Base-by-base conservation (phyloP, 2,329 filamentous ascomycete genomes). In the Thelonectria discophora region DNA sequence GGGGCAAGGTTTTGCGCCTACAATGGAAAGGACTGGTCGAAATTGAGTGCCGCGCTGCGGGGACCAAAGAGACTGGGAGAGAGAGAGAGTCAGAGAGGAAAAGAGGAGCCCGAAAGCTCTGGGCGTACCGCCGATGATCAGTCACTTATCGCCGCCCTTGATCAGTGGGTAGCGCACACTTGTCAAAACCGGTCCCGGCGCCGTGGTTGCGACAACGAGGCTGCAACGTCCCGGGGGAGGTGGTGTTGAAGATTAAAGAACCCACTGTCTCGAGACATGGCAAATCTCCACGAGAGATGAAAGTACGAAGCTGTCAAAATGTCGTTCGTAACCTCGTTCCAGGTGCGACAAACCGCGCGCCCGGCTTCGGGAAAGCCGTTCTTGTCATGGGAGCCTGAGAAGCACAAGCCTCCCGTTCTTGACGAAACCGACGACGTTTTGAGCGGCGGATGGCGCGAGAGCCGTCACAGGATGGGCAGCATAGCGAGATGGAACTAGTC, bases 101-200 rank as follows among this genome's bases (percentile, higher is more conserved):
- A 32, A 6, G 20, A 56, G 40, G 50, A 56, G 52, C 53, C 48
- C 21, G 21, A 49, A 49, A 18, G 32, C 32, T 15, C 47, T 61
- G 47, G 52, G 53, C 42, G 43, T 56, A 52, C 52, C 32, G 48
- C 47, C 45, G 57, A 51, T 50, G 37, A 55, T 55, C 47, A 45
- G 30, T 61, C 53, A 57, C 32, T 48, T 57, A 57, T 61, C 53
- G 34, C 53, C 37, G 42, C 21, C 12, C 27, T 30, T 30, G 5
- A 8, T 7, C 21, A 6, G n/a, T 2, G 48, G 47, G 50, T 10
- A 40, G 18, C 24, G 12, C 5, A 8, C n/a, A 5, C 9, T 21
- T 21, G 21, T n/a, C 50, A 39, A 39, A 17, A 20, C 34, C 12
- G 13, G 49, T 48, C 24, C 54, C 54, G 50, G 37, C 27, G 18